These are phyloP conservation scores for Anthoceros angustus DNA, from an alignment of 225 moss, liverwort and hornwort genomes.

Conservation along the genomic window DNA sequence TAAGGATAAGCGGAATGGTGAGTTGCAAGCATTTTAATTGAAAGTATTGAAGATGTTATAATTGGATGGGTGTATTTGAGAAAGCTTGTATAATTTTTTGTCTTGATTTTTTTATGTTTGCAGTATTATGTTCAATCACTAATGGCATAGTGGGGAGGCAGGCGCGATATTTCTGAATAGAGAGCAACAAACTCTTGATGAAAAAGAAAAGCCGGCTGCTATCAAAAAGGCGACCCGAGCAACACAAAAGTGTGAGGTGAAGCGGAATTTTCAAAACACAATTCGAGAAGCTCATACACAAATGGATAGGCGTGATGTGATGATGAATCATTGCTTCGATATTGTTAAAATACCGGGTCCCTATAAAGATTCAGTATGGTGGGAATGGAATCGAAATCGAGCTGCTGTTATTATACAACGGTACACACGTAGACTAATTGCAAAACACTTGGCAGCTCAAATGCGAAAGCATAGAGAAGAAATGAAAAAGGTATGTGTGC, in stretches of 20 bases:
- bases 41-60: background rate
- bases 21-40: background rate
- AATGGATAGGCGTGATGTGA: conserved; percentile 63
- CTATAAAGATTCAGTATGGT: conserved; percentile 65
- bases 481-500: conserved; percentile 33
- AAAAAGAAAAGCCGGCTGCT: background rate
- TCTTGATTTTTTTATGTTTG: background rate
- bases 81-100: background rate
- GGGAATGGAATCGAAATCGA: conserved; percentile 44
- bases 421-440: conserved; percentile 58
- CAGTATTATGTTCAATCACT: background rate
- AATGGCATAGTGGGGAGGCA: background rate
- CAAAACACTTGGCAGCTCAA: conserved; percentile 40
- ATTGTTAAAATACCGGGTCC: conserved; percentile 47
- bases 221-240: background rate
- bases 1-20: background rate
- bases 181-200: background rate
- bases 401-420: conserved; percentile 68
- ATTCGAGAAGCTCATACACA: conserved; percentile 60
- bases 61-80: background rate
- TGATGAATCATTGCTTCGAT: conserved; percentile 42
- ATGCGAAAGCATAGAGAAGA: conserved; percentile 51
- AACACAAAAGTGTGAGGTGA: background rate
- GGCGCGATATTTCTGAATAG: background rate
- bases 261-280: conserved; percentile 12